phyloP scores from a whole-genome alignment of 208 protist genomes.

The Zelonia costaricensis region DNA sequence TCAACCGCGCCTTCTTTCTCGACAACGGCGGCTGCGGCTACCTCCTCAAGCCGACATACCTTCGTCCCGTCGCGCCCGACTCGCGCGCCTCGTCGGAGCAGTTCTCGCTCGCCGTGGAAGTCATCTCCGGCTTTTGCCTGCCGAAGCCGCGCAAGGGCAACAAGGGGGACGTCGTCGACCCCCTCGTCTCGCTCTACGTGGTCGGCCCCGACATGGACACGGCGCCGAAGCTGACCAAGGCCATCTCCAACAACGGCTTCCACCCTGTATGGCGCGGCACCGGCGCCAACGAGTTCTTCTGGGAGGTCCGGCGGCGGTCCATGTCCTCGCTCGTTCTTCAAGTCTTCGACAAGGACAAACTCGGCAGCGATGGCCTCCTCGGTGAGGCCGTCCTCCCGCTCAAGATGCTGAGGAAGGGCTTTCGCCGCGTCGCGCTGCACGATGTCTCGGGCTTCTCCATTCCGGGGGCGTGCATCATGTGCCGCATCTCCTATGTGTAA shows the following conservation, averaged over 20 bases:
- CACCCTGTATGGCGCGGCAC: slow-evolving; percentile 72
- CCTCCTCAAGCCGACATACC: slow-evolving; percentile 89
- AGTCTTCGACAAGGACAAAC: slow-evolving; percentile 64
- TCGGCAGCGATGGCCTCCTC: slow-evolving; percentile 35
- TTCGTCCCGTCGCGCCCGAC: slow-evolving; percentile 32
- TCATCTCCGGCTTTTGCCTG: slow-evolving; percentile 77
- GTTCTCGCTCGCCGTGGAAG: slow-evolving; percentile 45
- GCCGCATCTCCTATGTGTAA: slow-evolving; percentile 27
- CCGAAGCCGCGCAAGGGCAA: slow-evolving; percentile 43
- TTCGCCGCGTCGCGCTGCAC: slow-evolving; percentile 59
- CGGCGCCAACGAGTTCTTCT: slow-evolving; percentile 40
- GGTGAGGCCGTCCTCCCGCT: slow-evolving; percentile 66
- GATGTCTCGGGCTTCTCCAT: slow-evolving; percentile 40
- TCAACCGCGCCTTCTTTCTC: slow-evolving; percentile 89
- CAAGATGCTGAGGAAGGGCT: slow-evolving; percentile 44
- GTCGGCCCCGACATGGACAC: slow-evolving; percentile 40
- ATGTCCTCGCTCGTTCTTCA: slow-evolving; percentile 65
- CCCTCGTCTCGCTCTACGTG: slow-evolving; percentile 54
- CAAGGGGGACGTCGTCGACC: slow-evolving; percentile 63
- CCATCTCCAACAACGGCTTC: slow-evolving; percentile 70
- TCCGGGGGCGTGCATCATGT: slow-evolving; percentile 52
- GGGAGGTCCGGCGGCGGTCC: slow-evolving; percentile 44
- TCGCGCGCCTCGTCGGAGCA: slow-evolving; percentile 1
- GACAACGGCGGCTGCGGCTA: slow-evolving; percentile 95
- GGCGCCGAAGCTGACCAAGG: slow-evolving; percentile 30